phyloP scores from a whole-genome alignment of 1,284 basidiomycete genomes.

The Vanrija sp. region DNA sequence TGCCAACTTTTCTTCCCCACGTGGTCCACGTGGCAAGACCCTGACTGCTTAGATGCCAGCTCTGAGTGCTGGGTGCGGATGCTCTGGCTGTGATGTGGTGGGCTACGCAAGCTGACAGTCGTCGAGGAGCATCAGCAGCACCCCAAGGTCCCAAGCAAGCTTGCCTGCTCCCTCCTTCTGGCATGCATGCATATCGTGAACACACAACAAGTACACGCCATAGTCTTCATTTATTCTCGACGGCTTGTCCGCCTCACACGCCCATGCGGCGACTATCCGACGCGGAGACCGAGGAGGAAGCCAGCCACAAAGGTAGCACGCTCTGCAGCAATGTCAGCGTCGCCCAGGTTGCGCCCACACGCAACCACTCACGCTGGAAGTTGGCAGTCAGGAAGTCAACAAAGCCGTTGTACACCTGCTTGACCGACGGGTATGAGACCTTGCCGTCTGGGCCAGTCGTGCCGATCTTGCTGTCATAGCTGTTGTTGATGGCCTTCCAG shows the following conservation, averaged over 20 bases:
- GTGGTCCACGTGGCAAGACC: no score
- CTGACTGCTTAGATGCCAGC: no score
- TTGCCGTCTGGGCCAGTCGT: conserved; percentile 58
- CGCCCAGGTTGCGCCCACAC: background rate
- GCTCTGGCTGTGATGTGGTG: no score
- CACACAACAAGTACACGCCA: no score
- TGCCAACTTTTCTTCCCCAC: no score
- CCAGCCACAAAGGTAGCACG: conserved; percentile 55
- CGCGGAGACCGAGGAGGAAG: conserved; percentile 51
- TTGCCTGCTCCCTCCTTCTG: no score
- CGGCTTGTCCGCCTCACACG: background rate
- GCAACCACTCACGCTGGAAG: conserved; percentile 63
- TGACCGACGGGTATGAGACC: conserved; percentile 59
- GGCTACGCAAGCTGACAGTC: no score
- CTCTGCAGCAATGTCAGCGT: conserved; percentile 26
- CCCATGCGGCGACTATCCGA: conserved; percentile 47
- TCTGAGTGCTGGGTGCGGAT: no score
- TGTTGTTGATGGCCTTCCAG: conserved; percentile 59
- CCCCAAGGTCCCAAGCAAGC: no score
- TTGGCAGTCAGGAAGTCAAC: conserved; percentile 85
- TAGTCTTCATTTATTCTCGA: no score
- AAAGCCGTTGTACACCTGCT: conserved; percentile 65
- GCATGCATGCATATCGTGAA: no score
- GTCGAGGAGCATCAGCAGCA: no score
- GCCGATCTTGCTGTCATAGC: conserved; percentile 71